These are phyloP conservation scores for Solanum chacoense DNA, from an alignment of 305 asterid species.

Conservation along the genomic window DNA sequence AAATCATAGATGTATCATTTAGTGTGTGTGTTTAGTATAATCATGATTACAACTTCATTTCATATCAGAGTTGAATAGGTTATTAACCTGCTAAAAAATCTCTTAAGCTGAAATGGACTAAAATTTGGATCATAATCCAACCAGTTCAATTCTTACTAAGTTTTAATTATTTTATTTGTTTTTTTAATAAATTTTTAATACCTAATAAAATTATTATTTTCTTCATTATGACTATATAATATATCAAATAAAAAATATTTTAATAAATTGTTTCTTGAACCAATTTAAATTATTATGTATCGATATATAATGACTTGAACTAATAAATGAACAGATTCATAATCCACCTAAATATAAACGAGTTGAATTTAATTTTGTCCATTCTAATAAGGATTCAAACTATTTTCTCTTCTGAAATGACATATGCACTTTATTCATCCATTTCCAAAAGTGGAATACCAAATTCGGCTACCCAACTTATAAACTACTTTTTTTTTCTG, in stretches of 20 bases:
- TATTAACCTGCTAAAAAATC: no score
- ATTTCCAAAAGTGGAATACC: slow-evolving; percentile 3
- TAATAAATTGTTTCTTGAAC: neutral
- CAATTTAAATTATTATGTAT: neutral
- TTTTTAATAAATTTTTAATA: neutral
- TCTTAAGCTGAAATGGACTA: neutral
- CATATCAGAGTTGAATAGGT: neutral
- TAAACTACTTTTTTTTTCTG: neutral
- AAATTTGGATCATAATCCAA: neutral
- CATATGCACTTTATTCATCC: neutral
- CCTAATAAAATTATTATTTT: neutral
- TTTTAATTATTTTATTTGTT: neutral
- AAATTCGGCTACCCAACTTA: neutral
- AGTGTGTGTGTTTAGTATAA: neutral
- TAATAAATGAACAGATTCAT: no score
- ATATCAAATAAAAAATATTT: neutral
- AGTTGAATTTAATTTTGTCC: neutral
- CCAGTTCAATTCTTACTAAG: neutral
- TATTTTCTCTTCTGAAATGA: neutral
- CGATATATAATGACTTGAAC: neutral
- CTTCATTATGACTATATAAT: neutral
- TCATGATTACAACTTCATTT: neutral
- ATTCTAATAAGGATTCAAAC: neutral
- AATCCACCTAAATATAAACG: neutral
- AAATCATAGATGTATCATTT: neutral